Evolutionary conservation across 2,329 filamentous ascomycete species (phyloP), one percentile per base, ranked within the genome.

Genomic region (Trichocomaceae sp.): DNA sequence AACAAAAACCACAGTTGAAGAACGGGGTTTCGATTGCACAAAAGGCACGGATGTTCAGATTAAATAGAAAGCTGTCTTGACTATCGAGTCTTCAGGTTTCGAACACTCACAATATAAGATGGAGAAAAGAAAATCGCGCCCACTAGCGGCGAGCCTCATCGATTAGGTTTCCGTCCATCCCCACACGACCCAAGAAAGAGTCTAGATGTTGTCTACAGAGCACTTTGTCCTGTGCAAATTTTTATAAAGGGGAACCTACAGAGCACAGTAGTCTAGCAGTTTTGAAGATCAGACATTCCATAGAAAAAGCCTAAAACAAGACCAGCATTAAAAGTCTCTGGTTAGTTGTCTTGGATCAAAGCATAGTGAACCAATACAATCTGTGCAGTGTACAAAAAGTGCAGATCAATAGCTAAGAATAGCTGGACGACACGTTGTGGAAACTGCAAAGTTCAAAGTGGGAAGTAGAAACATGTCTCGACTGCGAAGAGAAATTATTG

Each of bases 101-200:
- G n/a, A n/a, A n/a, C n/a, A n/a, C n/a, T n/a, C n/a, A n/a, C n/a
- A n/a, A n/a, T n/a, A n/a, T n/a, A n/a, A n/a, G n/a, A n/a, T n/a
- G n/a, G n/a, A n/a, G n/a, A n/a, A n/a, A n/a, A n/a, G n/a, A n/a
- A n/a, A n/a, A n/a, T n/a, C n/a, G n/a, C n/a, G 35, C 37, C 29
- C 23, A 42, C 39, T 44, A 20, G 39, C 13, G 20, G 33, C 42
- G 50, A 53, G 50, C 41, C 44, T 53, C 45, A 35, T 54, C 52
- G 52, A 54, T 54, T 54, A 54, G 52, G 45, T 54, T 49, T 49
- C 52, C 31, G 52, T 17, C 45, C 52, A 49, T 48, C 52, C 49
- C 52, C 52, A 54, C 47, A 26, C 7, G 52, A 23, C 37, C 52
- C 46, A 35, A 23, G 20, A 20, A 45, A 22, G 26, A 53, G 23